Conservation (phyloP, 352 stramenopile species). For the Plasmopara viticola region DNA sequence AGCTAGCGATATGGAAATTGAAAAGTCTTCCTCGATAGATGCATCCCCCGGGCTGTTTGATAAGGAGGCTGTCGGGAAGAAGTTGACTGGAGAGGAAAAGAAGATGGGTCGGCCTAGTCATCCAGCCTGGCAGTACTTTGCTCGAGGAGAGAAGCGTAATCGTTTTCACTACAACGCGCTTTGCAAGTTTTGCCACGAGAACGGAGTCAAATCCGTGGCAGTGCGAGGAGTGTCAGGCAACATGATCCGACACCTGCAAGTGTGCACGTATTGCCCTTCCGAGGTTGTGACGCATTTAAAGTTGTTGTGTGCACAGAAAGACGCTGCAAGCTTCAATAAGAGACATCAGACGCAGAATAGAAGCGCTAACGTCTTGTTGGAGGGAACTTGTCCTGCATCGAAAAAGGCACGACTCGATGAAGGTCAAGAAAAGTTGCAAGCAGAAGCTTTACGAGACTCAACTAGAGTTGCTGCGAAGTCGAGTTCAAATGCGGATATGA, state of each 20-base stretch:
- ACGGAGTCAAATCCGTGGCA: slow-evolving; percentile 38
- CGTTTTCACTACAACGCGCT: slow-evolving; percentile 78
- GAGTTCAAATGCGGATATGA: slow-evolving; percentile 33
- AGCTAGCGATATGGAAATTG: background rate
- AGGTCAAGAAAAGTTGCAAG: slow-evolving; percentile 4
- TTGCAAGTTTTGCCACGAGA: slow-evolving; percentile 59
- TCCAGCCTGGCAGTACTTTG: slow-evolving; percentile 73
- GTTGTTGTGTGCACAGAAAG: slow-evolving; percentile 59
- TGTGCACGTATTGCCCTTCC: slow-evolving; percentile 65
- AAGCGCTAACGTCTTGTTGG: slow-evolving; percentile 34
- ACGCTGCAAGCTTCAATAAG: slow-evolving; percentile 69
- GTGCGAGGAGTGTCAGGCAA: slow-evolving; percentile 71
- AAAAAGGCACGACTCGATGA: slow-evolving; percentile 22
- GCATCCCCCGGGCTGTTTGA: slow-evolving; percentile 16
- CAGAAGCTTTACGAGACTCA: background rate
- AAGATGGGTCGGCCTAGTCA: slow-evolving; percentile 66
- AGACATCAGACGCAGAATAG: slow-evolving; percentile 38
- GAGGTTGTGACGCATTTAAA: slow-evolving; percentile 65
- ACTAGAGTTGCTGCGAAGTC: slow-evolving; percentile 6
- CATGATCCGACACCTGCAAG: slow-evolving; percentile 81
- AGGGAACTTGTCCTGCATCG: slow-evolving; percentile 17
- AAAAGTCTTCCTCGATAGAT: slow-evolving; percentile 1
- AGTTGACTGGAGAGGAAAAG: slow-evolving; percentile 42
- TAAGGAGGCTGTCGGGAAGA: slow-evolving; percentile 16
- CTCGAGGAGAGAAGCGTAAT: slow-evolving; percentile 72